A percentile compares a stretch with the other conserved stretches of the same genome.
Conservation (phyloP, 2,329 filamentous ascomycete genomes). For the Colletotrichum orbiculare region DNA sequence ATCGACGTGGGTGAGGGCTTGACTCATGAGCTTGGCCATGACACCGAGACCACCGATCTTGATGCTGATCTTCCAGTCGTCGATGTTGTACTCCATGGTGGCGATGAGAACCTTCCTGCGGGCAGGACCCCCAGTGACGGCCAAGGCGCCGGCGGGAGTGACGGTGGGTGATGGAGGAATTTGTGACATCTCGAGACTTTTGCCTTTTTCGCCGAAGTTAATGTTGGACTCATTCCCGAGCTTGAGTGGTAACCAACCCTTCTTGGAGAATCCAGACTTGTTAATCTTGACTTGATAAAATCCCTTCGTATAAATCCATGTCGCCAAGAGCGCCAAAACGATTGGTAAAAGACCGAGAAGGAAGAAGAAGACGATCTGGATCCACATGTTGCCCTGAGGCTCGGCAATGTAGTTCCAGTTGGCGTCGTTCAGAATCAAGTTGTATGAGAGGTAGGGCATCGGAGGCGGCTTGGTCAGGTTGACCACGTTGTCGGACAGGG, state of each 20-base stretch:
- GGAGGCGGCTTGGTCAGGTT: slow-evolving; percentile 68
- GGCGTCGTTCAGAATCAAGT: slow-evolving; percentile 65
- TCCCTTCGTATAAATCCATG: slow-evolving; percentile 66
- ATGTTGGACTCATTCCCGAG: slow-evolving; percentile 45
- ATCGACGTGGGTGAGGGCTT: slow-evolving; percentile 72
- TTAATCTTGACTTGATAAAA: slow-evolving; percentile 69
- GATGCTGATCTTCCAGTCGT: slow-evolving; percentile 77
- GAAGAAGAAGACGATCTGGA: slow-evolving; percentile 64
- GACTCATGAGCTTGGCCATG: slow-evolving; percentile 77
- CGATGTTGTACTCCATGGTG: slow-evolving; percentile 79
- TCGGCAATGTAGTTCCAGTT: slow-evolving; percentile 61
- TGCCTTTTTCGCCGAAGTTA: slow-evolving; percentile 45
- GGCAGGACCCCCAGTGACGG: slow-evolving; percentile 40
- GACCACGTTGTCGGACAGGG: slow-evolving; percentile 64
- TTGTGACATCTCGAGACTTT: slow-evolving; percentile 39
- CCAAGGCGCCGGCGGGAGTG: slow-evolving; percentile 22
- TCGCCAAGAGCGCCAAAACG: slow-evolving; percentile 57
- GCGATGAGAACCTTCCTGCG: slow-evolving; percentile 72
- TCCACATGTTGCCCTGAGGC: slow-evolving; percentile 62
- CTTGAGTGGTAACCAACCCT: slow-evolving; percentile 43
- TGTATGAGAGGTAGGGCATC: slow-evolving; percentile 64
- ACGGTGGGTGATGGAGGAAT: slow-evolving; percentile 30
- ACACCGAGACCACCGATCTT: slow-evolving; percentile 78
- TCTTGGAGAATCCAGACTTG: slow-evolving; percentile 43
- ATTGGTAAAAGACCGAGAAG: slow-evolving; percentile 65